A percentile compares a stretch with the other conserved stretches of the same genome.
phyloP scores from a whole-genome alignment of 768 basidiomycete species.

The Amanita subjunquillea region DNA sequence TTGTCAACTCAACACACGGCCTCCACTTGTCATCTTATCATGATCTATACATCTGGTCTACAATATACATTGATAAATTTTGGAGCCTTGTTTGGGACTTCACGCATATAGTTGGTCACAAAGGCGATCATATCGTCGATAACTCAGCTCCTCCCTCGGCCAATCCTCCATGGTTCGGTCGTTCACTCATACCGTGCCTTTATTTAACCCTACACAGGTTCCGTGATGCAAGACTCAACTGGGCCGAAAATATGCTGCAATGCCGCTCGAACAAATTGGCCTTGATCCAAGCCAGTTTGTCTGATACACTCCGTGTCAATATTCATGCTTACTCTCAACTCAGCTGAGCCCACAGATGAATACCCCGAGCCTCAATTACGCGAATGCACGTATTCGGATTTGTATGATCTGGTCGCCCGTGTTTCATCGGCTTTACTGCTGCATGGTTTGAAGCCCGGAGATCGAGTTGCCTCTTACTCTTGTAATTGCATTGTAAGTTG shows the following conservation, averaged over 20 bases:
- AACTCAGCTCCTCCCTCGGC: conserved; percentile 35
- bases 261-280: conserved; percentile 51
- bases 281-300: conserved; percentile 61
- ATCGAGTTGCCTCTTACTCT: conserved; percentile 69
- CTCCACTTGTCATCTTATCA: conserved; percentile 41
- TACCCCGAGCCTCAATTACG: conserved; percentile 32
- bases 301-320: conserved; percentile 8
- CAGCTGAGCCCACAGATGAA: conserved; percentile 54
- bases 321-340: conserved; percentile 9
- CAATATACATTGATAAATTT: conserved; percentile 46
- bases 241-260: conserved; percentile 74
- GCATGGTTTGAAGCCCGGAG: conserved; percentile 48
- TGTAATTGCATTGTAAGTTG: conserved; percentile 65
- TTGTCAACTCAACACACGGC: conserved; percentile 37
- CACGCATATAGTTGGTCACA: conserved; percentile 48
- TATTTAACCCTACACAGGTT: conserved; percentile 27
- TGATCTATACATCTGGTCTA: conserved; percentile 64
- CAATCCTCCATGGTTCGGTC: conserved; percentile 57
- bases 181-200: conserved; percentile 5
- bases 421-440: conserved; percentile 46
- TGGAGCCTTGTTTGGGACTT: conserved; percentile 72
- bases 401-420: conserved; percentile 47
- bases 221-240: conserved; percentile 53
- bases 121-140: conserved; percentile 54
- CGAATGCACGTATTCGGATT: conserved; percentile 41